Percentiles rank a stretch among this genome's conserved stretches.
phyloP scores from a whole-genome alignment of 1,284 basidiomycete genomes.

The Lentinus polychrous region DNA sequence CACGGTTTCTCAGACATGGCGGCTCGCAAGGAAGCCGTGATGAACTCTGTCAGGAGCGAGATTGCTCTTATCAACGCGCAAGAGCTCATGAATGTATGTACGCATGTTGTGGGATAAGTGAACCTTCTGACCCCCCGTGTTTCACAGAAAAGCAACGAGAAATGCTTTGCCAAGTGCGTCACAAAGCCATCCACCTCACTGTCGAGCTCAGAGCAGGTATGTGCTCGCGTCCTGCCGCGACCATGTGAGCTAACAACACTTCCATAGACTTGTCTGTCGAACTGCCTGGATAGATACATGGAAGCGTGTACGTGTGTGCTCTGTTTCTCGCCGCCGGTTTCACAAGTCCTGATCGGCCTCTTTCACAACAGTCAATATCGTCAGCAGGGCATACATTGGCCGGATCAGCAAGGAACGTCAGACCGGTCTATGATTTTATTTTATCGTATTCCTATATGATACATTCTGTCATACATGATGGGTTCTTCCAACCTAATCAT shows the following conservation, averaged over 20 bases:
- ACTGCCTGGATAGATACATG: conserved; percentile 77
- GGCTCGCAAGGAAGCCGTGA: conserved; percentile 63
- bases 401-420: conserved; percentile 52
- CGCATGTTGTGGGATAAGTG: neutral
- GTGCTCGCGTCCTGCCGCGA: conserved; percentile 10
- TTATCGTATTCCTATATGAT: no score
- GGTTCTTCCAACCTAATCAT: no score
- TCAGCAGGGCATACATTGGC: conserved; percentile 58
- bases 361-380: conserved; percentile 76
- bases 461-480: no score
- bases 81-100: conserved; percentile 67
- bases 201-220: conserved; percentile 68
- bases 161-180: conserved; percentile 73
- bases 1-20: conserved; percentile 40
- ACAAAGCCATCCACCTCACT: conserved; percentile 70
- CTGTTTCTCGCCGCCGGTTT: neutral
- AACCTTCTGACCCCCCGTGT: neutral
- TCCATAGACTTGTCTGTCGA: conserved; percentile 60
- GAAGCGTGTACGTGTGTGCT: conserved; percentile 62
- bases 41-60: conserved; percentile 64
- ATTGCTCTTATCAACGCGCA: conserved; percentile 72
- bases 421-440: conserved; percentile 13
- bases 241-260: neutral
- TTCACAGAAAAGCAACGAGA: conserved; percentile 65
- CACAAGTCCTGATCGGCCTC: neutral